Percentiles rank a stretch among this genome's conserved stretches.
These are phyloP conservation scores for Aspergillus ibericus DNA, from an alignment of 2,329 filamentous ascomycete species.

Conservation along the genomic window DNA sequence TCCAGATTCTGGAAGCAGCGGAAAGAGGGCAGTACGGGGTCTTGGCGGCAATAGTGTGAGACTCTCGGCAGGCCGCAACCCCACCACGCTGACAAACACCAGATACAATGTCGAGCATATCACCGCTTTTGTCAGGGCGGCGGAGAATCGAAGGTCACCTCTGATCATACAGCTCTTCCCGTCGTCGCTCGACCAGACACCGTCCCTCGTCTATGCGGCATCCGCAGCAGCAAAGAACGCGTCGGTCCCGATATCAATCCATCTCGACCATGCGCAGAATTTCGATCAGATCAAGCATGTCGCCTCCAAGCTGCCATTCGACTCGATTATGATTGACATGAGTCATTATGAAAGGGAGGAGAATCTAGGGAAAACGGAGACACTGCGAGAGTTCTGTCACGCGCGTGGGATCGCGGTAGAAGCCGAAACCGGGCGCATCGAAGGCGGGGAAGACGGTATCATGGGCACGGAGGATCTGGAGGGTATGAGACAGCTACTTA, in stretches of 20 bases:
- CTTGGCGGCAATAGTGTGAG: slow-evolving; percentile 22
- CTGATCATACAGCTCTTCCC: slow-evolving; percentile 13
- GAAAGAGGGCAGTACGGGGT: slow-evolving; percentile 20
- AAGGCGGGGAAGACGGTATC: slow-evolving; percentile 70
- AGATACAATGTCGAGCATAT: slow-evolving; percentile 12
- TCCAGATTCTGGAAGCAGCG: slow-evolving; percentile 15
- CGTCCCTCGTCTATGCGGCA: slow-evolving; percentile 51
- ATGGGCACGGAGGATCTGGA: too few relatives aligned
- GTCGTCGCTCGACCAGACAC: slow-evolving; percentile 16
- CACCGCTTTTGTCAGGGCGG: slow-evolving; percentile 2
- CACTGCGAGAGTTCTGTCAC: slow-evolving; percentile 62
- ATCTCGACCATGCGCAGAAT: slow-evolving; percentile 64
- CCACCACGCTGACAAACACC: neutral
- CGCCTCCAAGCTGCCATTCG: slow-evolving; percentile 58
- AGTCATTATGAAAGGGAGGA: slow-evolving; percentile 67
- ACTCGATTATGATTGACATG: slow-evolving; percentile 74
- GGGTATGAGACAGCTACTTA: too few relatives aligned
- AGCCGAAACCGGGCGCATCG: slow-evolving; percentile 67
- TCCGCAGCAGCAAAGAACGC: slow-evolving; percentile 53
- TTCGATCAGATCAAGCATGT: slow-evolving; percentile 58
- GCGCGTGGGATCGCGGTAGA: slow-evolving; percentile 64
- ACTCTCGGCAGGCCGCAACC: neutral
- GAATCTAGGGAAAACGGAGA: slow-evolving; percentile 61
- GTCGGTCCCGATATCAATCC: slow-evolving; percentile 58
- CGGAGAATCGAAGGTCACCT: slow-evolving; percentile 5